Evolutionary conservation across 805 yeast genomes (phyloP).

Genomic region (Zygoascus biomembranicola): DNA sequence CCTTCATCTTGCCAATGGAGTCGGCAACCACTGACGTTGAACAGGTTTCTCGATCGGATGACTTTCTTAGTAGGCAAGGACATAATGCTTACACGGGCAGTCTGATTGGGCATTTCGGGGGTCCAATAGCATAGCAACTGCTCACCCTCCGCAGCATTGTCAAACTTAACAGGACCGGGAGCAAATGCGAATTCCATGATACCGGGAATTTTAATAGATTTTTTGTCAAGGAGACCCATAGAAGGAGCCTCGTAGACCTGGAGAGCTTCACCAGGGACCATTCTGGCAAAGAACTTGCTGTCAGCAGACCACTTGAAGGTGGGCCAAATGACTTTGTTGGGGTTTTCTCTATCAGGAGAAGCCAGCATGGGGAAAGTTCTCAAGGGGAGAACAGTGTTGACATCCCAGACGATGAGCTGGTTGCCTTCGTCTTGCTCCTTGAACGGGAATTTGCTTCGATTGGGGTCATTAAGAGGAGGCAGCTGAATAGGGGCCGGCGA

Average conservation of each 20-base stretch:
- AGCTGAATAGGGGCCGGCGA: conserved; percentile 75
- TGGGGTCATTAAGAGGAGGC: conserved; percentile 56
- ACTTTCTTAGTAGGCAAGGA: conserved; percentile 77
- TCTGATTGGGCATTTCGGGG: conserved; percentile 85
- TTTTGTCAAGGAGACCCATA: conserved; percentile 79
- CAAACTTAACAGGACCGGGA: conserved; percentile 72
- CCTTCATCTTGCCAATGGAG: conserved; percentile 92
- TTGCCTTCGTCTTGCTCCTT: conserved; percentile 86
- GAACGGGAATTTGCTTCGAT: conserved; percentile 65
- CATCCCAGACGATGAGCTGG: conserved; percentile 88
- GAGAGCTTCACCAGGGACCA: conserved; percentile 79
- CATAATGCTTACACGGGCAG: conserved; percentile 89
- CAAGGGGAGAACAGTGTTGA: conserved; percentile 70
- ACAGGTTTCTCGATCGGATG: conserved; percentile 83
- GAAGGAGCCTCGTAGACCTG: conserved; percentile 78
- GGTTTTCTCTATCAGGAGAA: conserved; percentile 26
- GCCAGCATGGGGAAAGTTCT: conserved; percentile 73
- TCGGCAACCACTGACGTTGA: conserved; percentile 87
- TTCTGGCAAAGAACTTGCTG: conserved; percentile 89
- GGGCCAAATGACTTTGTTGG: conserved; percentile 83
- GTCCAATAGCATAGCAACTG: conserved; percentile 90
- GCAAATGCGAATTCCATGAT: conserved; percentile 91
- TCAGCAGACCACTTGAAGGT: conserved; percentile 92
- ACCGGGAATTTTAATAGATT: conserved; percentile 73
- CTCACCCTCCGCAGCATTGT: conserved; percentile 43